Evolutionary conservation across 768 basidiomycete genomes (phyloP), one percentile per base, ranked within the genome.

Genomic region (Lactarius tabidus): DNA sequence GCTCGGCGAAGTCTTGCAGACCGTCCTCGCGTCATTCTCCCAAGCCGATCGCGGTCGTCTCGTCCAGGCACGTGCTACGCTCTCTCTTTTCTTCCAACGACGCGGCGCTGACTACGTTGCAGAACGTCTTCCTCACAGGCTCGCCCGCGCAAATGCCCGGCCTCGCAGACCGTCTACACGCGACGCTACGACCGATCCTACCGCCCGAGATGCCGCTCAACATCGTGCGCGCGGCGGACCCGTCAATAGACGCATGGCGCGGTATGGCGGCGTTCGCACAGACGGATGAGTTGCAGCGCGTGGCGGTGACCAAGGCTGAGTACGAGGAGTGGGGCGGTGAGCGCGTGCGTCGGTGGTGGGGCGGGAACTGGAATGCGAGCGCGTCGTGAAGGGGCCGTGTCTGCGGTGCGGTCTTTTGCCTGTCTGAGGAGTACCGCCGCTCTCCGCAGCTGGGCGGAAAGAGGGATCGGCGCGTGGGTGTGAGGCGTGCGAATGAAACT

Each of bases 41-140:
- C 82, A 85, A 28, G 76, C 77, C 3, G 90, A 95, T 59, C 87
- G 91, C 72, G 80, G 77, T 28, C 79, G 85, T 56, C 80, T 98
- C 48, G 91, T 90, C 69, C 84, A 89, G 79, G 95, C 95, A 66
- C 52, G 81, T 67, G 14, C n/a, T n/a, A n/a, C n/a, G n/a, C n/a
- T 43, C 6, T 2, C 26, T 17, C 12, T 2, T 17, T 7, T 36
- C 7, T 29, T 17, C 56, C 48, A 10, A 2, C 10, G 14, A 26
- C 17, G 15, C 57, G 33, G 23, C 68, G 10, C 55, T 41, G 51
- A 29, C 52, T 43, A 41, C 10, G 12, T 26, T n/a, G 23, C 72
- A 95, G 93, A 93, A 95, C 69, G 85, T 99, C 17, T 94, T 93
- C 78, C 78, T 97, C 1, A 93, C 96, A 0, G 97, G 97, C 0